Evolutionary conservation across 1,139 yeast species (phyloP).

Genomic region (Geotrichum aggregatum): DNA sequence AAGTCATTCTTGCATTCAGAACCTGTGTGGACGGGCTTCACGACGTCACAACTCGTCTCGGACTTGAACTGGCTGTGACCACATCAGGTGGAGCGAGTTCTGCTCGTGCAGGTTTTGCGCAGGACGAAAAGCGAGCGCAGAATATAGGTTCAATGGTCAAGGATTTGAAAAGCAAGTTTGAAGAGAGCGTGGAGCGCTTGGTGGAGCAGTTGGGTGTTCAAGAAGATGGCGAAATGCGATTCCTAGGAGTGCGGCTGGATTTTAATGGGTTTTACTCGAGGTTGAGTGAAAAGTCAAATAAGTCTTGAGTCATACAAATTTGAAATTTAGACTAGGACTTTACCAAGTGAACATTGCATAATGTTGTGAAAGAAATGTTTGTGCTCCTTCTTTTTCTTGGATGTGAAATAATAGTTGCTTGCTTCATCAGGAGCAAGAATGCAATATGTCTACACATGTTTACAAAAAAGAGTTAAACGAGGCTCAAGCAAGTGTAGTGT

Average conservation of each 20-base stretch:
- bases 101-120: not conserved
- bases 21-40: constrained; percentile 30
- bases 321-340: too few relatives aligned
- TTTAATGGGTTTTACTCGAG: constrained; percentile 37
- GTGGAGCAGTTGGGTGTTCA: constrained; percentile 34
- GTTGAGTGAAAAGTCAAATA: not conserved
- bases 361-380: too few relatives aligned
- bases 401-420: too few relatives aligned
- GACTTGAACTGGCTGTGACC: not conserved
- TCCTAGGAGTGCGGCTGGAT: constrained; percentile 39
- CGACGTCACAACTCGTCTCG: constrained; percentile 24
- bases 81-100: constrained; percentile 10
- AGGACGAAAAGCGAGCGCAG: constrained; percentile 20
- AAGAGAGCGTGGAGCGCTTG: constrained; percentile 27
- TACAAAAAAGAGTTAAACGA: too few relatives aligned
- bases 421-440: too few relatives aligned
- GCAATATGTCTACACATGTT: too few relatives aligned
- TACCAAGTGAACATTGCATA: too few relatives aligned
- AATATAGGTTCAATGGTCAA: constrained; percentile 21
- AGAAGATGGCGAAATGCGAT: constrained; percentile 39
- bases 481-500: too few relatives aligned
- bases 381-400: too few relatives aligned
- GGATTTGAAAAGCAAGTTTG: constrained; percentile 27
- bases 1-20: constrained; percentile 32
- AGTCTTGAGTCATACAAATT: too few relatives aligned